Base-by-base conservation (phyloP, 2,329 filamentous ascomycete genomes). In the Diaporthe sp. region DNA sequence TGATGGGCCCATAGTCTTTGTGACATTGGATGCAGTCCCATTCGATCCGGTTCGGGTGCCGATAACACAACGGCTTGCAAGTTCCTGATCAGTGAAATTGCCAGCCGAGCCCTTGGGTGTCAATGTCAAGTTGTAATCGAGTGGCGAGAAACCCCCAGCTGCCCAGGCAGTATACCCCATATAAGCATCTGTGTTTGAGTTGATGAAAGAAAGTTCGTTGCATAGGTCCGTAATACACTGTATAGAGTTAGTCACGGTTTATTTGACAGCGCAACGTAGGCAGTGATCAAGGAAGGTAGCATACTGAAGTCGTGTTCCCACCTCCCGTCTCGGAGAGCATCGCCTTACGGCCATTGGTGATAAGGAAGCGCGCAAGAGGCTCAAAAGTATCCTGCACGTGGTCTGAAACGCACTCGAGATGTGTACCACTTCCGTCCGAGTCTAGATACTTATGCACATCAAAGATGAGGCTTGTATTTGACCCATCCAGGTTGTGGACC, bases 361-460 rank as follows among this genome's bases (percentile, higher is more conserved):
- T 81, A 66, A 91, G 77, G 77, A 85, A 90, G 5, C 81, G 80
- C 0, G 87, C 87, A 1, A 90, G 80, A 0, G 82, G 82, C 25
- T 80, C 79, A 78, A 91, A 89, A 3, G 83, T 86, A 50, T 83
- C 84, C 75, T 77, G 77, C 3, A 88, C 82, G 60, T 90, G 89
- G 77, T 90, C 85, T 3, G 85, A 87, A 1, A 86, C 86, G 79
- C 89, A 91, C 64, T 86, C 82, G 4, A 81, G 76, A 75, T 87
- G 82, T 0, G 86, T 88, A 22, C 89, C 89, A 12, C 85, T 87
- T 79, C 88, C 87, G 80, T 90, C 88, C 30, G 81, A 83, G 77
- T 91, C 89, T 13, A 91, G 84, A 77, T 91, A 91, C 78, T 90
- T 88, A 82, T 92, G 90, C 15, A 92, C 83, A 76, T 92, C 90